Evolutionary conservation across 495 filamentous ascomycete genomes (phyloP).

Genomic region (Aspergillus asperescens): DNA sequence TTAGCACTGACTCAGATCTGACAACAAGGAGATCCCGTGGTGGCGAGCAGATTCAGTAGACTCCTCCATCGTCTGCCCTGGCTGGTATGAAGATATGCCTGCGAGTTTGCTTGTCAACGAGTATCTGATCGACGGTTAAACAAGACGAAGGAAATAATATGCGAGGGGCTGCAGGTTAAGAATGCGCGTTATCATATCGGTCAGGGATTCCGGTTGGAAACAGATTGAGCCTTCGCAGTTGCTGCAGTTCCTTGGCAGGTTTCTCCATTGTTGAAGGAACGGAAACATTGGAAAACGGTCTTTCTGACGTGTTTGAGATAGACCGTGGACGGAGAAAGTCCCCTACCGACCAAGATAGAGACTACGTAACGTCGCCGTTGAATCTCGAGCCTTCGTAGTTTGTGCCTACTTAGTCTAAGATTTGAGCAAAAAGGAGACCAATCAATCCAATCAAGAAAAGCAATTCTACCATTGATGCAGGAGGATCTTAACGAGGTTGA

Average conservation of each 20-base stretch:
- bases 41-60: too few relatives aligned
- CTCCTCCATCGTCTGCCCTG: too few relatives aligned
- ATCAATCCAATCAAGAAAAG: background rate
- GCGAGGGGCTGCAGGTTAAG: background rate
- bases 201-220: background rate
- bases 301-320: too few relatives aligned
- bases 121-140: background rate
- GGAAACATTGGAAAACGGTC: background rate
- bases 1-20: background rate
- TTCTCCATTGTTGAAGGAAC: background rate
- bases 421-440: too few relatives aligned
- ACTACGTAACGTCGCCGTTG: too few relatives aligned
- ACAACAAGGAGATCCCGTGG: background rate
- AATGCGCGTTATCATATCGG: background rate
- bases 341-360: too few relatives aligned
- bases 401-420: too few relatives aligned
- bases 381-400: too few relatives aligned
- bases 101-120: background rate
- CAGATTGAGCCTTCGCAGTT: too few relatives aligned
- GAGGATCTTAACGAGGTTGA: background rate
- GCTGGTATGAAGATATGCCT: too few relatives aligned
- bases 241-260: background rate
- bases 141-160: background rate
- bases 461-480: background rate
- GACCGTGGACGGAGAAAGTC: too few relatives aligned